Percentiles rank a stretch among this genome's conserved stretches.
These are phyloP conservation scores for Penicillium samsonianum DNA, from an alignment of 495 filamentous ascomycete genomes.

Conservation along the genomic window DNA sequence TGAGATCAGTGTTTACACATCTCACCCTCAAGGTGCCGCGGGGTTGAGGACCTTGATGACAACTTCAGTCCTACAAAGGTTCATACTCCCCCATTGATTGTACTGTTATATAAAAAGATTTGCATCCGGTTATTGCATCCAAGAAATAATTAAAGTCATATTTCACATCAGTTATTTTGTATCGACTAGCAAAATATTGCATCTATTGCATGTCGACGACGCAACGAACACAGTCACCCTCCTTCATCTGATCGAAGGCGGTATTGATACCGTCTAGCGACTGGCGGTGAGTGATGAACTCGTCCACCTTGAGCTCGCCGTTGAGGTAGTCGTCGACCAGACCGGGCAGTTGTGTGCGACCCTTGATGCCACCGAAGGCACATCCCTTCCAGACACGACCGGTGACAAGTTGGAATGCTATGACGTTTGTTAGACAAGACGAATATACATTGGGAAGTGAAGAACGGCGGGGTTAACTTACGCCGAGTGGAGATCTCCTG, in stretches of 20 bases:
- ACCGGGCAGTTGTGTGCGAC: slow-evolving; percentile 84
- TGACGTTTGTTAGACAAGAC: not conserved
- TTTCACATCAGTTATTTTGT: slow-evolving; percentile 30
- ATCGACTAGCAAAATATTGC: not conserved
- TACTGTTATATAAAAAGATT: not conserved
- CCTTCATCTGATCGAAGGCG: slow-evolving; percentile 92
- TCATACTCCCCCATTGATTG: not conserved
- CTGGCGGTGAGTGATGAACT: slow-evolving; percentile 98
- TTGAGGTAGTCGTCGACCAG: slow-evolving; percentile 89
- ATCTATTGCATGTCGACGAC: slow-evolving; percentile 56
- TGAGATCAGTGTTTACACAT: not conserved
- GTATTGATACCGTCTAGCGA: slow-evolving; percentile 76
- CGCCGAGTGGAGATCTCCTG: slow-evolving; percentile 96
- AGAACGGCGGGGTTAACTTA: slow-evolving; percentile 52
- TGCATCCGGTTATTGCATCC: too few species aligned
- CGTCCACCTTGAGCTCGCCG: slow-evolving; percentile 94
- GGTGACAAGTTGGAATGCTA: slow-evolving; percentile 98
- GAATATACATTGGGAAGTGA: slow-evolving; percentile 11
- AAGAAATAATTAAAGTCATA: slow-evolving; percentile 25
- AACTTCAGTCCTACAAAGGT: slow-evolving; percentile 16
- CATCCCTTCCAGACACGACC: slow-evolving; percentile 97
- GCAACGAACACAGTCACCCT: slow-evolving; percentile 91
- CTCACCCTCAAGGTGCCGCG: slow-evolving; percentile 17
- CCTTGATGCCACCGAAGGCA: slow-evolving; percentile 98
- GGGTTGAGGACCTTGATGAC: slow-evolving; percentile 29